Conservation (phyloP, 1,284 basidiomycete genomes). For the Tilletia walkeri region DNA sequence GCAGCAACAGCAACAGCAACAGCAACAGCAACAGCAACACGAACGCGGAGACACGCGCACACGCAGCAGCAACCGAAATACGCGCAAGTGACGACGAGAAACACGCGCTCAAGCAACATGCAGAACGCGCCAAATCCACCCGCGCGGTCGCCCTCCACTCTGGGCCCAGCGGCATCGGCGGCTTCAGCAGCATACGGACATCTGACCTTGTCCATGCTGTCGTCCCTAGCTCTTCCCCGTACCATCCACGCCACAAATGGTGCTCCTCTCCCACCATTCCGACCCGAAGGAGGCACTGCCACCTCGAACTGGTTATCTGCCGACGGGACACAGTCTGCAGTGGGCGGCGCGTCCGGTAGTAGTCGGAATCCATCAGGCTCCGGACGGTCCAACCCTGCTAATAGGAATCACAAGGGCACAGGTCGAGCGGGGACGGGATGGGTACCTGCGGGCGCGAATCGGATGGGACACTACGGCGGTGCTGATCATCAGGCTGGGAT, state of each 20-base stretch:
- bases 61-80: no score
- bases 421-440: not conserved
- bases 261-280: conserved; percentile 6
- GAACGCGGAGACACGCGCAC: no score
- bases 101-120: not conserved
- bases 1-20: no score
- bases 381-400: not conserved
- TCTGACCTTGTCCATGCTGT: not conserved
- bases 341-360: not conserved
- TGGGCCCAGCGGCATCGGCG: conserved; percentile 22
- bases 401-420: not conserved
- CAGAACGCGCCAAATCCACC: not conserved
- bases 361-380: not conserved
- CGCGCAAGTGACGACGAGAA: no score
- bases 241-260: conserved; percentile 12
- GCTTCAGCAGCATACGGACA: conserved; percentile 15
- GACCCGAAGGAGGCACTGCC: not conserved
- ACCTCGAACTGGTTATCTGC: not conserved
- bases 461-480: not conserved
- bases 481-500: not conserved
- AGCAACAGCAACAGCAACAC: no score
- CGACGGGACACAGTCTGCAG: not conserved
- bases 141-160: conserved; percentile 22
- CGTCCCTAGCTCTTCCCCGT: not conserved
- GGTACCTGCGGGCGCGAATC: not conserved